Evolutionary conservation across 768 basidiomycete genomes (phyloP).

Genomic region (Suillus spraguei): DNA sequence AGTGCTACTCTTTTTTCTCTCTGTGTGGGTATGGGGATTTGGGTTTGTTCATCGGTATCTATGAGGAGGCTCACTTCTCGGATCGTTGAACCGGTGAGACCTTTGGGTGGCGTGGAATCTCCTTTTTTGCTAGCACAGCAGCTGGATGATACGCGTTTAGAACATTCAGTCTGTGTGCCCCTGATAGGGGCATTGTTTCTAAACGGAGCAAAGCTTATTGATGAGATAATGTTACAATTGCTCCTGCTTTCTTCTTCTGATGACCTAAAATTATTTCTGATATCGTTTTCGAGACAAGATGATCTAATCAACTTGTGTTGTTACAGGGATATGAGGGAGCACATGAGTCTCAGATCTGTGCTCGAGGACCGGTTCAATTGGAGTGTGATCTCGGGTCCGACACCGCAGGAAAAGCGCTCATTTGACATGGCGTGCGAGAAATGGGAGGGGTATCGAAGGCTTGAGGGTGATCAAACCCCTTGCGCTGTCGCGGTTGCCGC

Average conservation of each 20-base stretch:
- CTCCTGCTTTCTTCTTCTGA: slow-evolving; percentile 3
- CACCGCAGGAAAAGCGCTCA: slow-evolving; percentile 52
- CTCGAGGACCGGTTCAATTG: slow-evolving; percentile 55
- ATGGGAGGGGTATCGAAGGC: slow-evolving; percentile 40
- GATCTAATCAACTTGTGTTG: slow-evolving; percentile 10
- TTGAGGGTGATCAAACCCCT: neutral
- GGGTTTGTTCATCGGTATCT: neutral
- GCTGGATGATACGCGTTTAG: slow-evolving; percentile 7
- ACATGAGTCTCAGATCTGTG: slow-evolving; percentile 47
- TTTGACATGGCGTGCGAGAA: slow-evolving; percentile 60
- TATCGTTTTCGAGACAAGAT: neutral
- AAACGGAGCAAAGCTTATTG: neutral
- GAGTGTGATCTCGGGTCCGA: slow-evolving; percentile 40
- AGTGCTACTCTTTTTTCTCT: slow-evolving; percentile 30
- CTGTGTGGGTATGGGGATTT: neutral
- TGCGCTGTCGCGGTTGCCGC: neutral
- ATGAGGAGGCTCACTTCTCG: neutral
- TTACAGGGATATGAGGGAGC: slow-evolving; percentile 66
- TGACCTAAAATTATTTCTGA: neutral
- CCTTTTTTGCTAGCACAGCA: neutral
- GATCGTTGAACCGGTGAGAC: neutral
- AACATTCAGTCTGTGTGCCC: neutral
- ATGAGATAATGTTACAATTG: neutral
- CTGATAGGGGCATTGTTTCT: neutral
- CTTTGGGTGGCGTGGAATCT: neutral